These are phyloP conservation scores for Pleurotus salmoneostramineus DNA, from an alignment of 768 basidiomycete genomes.

Conservation along the genomic window DNA sequence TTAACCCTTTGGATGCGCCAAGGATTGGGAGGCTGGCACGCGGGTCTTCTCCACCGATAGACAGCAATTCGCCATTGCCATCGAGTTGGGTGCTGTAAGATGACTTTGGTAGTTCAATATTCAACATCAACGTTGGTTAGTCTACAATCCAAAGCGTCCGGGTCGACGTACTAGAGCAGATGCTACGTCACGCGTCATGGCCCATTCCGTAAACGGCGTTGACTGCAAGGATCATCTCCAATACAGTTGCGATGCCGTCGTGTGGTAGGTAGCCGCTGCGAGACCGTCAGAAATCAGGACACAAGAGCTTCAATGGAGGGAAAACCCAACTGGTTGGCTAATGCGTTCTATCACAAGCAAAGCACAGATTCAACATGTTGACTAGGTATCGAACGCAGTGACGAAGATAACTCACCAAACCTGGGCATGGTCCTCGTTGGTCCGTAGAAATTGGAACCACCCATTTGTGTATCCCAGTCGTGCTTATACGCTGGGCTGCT, in stretches of 20 bases:
- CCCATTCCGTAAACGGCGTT: not conserved
- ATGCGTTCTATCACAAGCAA: not conserved
- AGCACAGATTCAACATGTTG: not conserved
- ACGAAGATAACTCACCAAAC: not conserved
- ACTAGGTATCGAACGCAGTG: not conserved
- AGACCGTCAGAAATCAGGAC: not conserved
- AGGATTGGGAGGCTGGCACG: not conserved
- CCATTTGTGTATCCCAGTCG: not conserved
- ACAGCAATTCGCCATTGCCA: not conserved
- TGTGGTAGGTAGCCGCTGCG: not conserved
- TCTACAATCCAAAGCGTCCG: not conserved
- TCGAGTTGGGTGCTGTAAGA: too few species aligned
- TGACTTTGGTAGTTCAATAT: not conserved
- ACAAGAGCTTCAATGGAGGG: not conserved
- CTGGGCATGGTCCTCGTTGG: not conserved
- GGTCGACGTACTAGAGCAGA: not conserved
- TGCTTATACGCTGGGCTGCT: not conserved
- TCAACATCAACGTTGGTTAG: too few species aligned
- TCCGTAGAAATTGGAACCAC: not conserved
- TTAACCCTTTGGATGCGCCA: not conserved
- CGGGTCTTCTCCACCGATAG: not conserved
- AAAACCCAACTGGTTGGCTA: not conserved
- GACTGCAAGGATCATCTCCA: not conserved
- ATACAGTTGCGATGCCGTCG: not conserved
- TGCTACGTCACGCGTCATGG: not conserved